These are phyloP conservation scores for Backusella morwellensis DNA, from an alignment of 192 early-diverging fungal species.

Conservation along the genomic window DNA sequence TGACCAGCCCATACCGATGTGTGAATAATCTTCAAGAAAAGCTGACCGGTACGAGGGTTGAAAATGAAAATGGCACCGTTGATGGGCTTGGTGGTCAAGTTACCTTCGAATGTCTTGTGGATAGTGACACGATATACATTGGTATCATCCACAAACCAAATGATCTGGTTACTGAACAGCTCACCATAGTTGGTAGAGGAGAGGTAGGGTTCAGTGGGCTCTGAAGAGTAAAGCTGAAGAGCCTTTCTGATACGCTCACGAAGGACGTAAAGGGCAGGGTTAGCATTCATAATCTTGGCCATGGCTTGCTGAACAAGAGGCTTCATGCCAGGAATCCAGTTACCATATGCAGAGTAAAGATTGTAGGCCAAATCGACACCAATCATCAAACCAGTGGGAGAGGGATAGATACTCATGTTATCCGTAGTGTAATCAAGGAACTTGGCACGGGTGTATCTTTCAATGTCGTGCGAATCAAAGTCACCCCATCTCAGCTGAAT, in stretches of 20 bases:
- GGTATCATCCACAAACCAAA: slow-evolving; percentile 99
- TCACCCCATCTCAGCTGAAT: slow-evolving; percentile 98
- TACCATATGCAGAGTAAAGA: slow-evolving; percentile 90
- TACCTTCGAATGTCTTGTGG: slow-evolving; percentile 99
- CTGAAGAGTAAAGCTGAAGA: slow-evolving; percentile 96
- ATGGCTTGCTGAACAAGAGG: slow-evolving; percentile 95
- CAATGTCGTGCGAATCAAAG: slow-evolving; percentile 98
- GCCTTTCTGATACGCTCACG: slow-evolving; percentile 99
- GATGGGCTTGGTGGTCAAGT: slow-evolving; percentile 98
- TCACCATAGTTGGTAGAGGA: slow-evolving; percentile 95
- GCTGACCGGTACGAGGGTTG: slow-evolving; percentile 97
- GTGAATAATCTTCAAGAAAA: slow-evolving; percentile 99
- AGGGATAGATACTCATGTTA: slow-evolving; percentile 99
- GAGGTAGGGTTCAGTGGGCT: slow-evolving; percentile 97
- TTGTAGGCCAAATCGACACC: slow-evolving; percentile 98
- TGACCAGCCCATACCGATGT: slow-evolving; percentile 99
- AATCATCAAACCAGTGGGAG: slow-evolving; percentile 94
- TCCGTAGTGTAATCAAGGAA: slow-evolving; percentile 98
- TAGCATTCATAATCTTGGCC: slow-evolving; percentile 99
- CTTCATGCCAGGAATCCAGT: slow-evolving; percentile 99
- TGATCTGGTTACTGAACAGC: slow-evolving; percentile 96
- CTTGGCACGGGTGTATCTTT: slow-evolving; percentile 97
- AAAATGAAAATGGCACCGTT: slow-evolving; percentile 99
- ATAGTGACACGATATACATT: slow-evolving; percentile 99
- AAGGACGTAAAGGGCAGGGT: slow-evolving; percentile 95